Evolutionary conservation across 2,329 filamentous ascomycete genomes (phyloP).

Genomic region (Fusarium austroafricanum): DNA sequence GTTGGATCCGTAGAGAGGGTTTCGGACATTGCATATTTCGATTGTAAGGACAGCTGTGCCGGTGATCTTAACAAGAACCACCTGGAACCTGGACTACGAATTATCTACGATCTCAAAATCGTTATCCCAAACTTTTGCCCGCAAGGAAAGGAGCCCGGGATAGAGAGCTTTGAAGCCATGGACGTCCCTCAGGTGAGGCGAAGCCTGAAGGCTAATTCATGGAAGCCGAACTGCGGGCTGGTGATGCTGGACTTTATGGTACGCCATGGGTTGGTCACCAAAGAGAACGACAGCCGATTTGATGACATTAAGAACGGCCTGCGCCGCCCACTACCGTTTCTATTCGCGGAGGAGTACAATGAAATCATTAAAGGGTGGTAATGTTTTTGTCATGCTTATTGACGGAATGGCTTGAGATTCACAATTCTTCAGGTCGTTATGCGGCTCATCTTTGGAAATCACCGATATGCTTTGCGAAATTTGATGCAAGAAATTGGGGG

Average conservation of each 20-base stretch:
- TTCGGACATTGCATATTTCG: constrained; percentile 51
- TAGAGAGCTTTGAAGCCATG: constrained; percentile 47
- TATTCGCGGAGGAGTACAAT: constrained; percentile 30
- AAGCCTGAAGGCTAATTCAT: constrained; percentile 42
- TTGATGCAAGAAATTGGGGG: no score
- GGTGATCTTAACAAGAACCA: constrained; percentile 48
- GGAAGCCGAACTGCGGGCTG: constrained; percentile 56
- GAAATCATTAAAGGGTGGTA: constrained; percentile 23
- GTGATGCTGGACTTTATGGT: constrained; percentile 55
- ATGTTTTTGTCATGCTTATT: neutral
- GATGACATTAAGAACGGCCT: constrained; percentile 39
- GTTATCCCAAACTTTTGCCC: constrained; percentile 38
- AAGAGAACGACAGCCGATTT: constrained; percentile 41
- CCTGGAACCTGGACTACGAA: constrained; percentile 54
- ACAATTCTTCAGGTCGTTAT: no score
- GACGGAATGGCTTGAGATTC: neutral
- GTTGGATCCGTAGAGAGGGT: constrained; percentile 44
- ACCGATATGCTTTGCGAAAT: no score
- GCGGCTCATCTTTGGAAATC: no score
- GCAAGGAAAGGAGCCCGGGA: constrained; percentile 44
- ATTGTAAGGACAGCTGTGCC: constrained; percentile 48
- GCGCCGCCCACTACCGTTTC: constrained; percentile 46
- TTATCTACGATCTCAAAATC: constrained; percentile 52
- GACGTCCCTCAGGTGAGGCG: constrained; percentile 48
- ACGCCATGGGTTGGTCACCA: constrained; percentile 46